phyloP scores from a whole-genome alignment of 2,329 filamentous ascomycete species.

The Colletotrichum spaethianum region DNA sequence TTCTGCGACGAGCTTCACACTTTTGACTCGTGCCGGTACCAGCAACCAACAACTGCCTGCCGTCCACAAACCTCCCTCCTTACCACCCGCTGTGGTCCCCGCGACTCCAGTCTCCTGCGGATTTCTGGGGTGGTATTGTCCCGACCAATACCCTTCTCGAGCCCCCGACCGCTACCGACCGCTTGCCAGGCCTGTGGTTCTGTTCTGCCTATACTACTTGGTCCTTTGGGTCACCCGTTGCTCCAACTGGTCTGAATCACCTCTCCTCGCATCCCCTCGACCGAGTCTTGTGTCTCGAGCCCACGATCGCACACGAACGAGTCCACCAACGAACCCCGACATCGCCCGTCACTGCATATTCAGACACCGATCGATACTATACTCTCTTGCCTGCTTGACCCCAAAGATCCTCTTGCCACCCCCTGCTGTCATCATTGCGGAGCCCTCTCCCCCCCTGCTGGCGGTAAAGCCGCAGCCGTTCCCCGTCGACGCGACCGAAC shows the following conservation, averaged over 20 bases:
- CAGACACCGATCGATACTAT: conserved; percentile 6
- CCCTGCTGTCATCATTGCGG: conserved; percentile 38
- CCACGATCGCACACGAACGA: background rate
- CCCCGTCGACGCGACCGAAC: conserved; percentile 40
- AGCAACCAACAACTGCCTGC: background rate
- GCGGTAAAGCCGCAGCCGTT: conserved; percentile 40
- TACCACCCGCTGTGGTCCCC: background rate
- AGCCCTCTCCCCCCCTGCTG: conserved; percentile 35
- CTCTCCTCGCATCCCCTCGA: conserved; percentile 22
- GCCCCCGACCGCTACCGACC: conserved; percentile 24
- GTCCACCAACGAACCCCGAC: background rate
- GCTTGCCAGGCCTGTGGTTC: conserved; percentile 33
- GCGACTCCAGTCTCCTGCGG: background rate
- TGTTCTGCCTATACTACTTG: background rate
- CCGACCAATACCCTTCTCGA: conserved; percentile 33
- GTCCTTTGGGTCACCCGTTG: background rate
- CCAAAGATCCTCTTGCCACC: background rate
- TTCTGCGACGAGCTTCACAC: conserved; percentile 1
- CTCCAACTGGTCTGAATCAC: conserved; percentile 20
- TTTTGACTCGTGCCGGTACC: background rate
- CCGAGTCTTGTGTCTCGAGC: conserved; percentile 18
- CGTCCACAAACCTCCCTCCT: background rate
- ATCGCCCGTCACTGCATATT: conserved; percentile 1
- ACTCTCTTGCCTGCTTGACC: conserved; percentile 11
- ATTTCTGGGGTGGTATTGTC: conserved; percentile 15